Evolutionary conservation across 768 basidiomycete species (phyloP).

Genomic region (Rhizopogon salebrosus): DNA sequence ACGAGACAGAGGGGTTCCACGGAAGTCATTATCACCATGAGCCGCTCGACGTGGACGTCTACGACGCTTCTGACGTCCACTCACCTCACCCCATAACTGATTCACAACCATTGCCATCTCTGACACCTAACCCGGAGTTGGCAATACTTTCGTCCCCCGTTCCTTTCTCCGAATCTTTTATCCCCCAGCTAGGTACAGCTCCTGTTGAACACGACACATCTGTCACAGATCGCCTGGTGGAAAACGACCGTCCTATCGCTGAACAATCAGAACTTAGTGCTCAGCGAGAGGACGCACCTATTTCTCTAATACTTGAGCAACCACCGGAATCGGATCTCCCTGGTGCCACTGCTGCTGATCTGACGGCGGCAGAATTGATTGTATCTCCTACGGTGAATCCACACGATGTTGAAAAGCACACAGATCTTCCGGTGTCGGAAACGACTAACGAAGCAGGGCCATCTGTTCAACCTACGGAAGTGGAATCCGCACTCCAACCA

Average conservation of each 20-base stretch:
- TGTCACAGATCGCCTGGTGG: not conserved
- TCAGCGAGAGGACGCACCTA: not conserved
- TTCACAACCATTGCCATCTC: conserved; percentile 9
- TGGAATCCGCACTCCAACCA: not conserved
- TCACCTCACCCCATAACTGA: conserved; percentile 21
- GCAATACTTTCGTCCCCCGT: not conserved
- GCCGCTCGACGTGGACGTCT: conserved; percentile 35
- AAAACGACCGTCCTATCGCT: not conserved
- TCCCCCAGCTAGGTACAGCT: not conserved
- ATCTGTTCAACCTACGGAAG: not conserved
- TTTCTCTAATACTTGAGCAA: not conserved
- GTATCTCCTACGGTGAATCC: not conserved
- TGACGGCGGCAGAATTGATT: too few relatives aligned
- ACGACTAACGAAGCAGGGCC: not conserved
- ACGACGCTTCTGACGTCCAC: conserved; percentile 31
- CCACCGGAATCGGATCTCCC: not conserved
- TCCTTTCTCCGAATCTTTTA: not conserved
- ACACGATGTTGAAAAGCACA: not conserved
- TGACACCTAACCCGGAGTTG: conserved; percentile 1
- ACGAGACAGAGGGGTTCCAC: conserved; percentile 21
- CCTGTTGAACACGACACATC: not conserved
- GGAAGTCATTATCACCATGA: conserved; percentile 19
- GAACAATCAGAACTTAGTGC: not conserved
- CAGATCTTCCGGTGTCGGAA: not conserved
- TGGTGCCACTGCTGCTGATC: not conserved